phyloP scores from a whole-genome alignment of 257 asterid species.

The Solanum boliviense region DNA sequence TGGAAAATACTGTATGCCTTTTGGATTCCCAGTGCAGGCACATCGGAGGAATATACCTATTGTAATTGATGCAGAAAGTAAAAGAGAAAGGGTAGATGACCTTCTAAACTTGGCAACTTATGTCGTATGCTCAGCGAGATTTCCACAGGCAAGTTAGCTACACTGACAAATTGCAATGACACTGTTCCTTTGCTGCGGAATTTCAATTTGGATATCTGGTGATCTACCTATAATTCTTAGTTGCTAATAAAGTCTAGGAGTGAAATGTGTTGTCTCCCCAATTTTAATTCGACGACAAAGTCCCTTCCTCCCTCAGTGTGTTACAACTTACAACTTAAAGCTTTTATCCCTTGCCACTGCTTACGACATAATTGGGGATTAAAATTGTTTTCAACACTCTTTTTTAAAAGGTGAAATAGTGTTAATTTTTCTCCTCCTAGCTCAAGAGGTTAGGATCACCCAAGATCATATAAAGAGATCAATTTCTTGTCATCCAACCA shows the following conservation, averaged over 20 bases:
- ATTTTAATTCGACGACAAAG: background rate
- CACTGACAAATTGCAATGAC: background rate
- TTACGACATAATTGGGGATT: background rate
- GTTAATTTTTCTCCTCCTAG: background rate
- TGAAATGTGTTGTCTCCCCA: background rate
- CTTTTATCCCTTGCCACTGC: background rate
- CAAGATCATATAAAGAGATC: background rate
- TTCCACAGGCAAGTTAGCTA: constrained; percentile 72
- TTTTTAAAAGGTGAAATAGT: background rate
- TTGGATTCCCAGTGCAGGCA: constrained; percentile 83
- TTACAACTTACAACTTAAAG: background rate
- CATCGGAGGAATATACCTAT: constrained; percentile 72
- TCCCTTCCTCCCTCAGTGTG: background rate
- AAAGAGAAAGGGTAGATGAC: constrained; percentile 80
- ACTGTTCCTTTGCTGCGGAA: constrained; percentile 1
- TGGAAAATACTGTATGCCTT: constrained; percentile 21
- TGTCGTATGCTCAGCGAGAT: constrained; percentile 68
- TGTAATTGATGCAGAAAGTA: constrained; percentile 81
- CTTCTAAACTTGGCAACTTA: constrained; percentile 64
- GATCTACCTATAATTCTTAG: background rate
- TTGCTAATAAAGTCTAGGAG: background rate
- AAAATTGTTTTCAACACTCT: background rate
- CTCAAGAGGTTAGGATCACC: background rate
- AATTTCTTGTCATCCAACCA: background rate
- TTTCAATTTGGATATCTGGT: background rate